Evolutionary conservation across 2,329 filamentous ascomycete genomes (phyloP).

Genomic region (Scedosporium dehoogii): DNA sequence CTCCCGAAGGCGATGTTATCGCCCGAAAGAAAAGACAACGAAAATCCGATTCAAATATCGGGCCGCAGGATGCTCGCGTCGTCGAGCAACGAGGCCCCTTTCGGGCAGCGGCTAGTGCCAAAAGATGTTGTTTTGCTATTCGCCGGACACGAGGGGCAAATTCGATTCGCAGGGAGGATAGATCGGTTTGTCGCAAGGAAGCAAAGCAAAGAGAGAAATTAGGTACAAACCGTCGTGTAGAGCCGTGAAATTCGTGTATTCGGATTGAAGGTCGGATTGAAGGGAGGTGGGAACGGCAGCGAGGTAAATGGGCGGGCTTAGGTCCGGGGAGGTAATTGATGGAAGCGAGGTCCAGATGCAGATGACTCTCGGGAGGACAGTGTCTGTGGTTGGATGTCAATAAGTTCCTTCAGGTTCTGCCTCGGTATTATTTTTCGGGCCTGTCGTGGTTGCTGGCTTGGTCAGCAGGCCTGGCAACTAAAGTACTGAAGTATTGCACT

Average conservation of each 20-base stretch:
- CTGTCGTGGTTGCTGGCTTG: background rate
- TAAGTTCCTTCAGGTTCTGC: background rate
- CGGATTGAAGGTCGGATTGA: background rate
- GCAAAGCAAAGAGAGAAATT: background rate
- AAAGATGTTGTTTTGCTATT: background rate
- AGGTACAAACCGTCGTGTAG: background rate
- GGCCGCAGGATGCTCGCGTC: background rate
- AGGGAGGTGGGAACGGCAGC: background rate
- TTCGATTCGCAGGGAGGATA: background rate
- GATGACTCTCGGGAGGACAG: background rate
- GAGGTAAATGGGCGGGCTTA: background rate
- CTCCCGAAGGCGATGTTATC: background rate
- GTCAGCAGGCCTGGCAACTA: background rate
- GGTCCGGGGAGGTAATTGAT: background rate
- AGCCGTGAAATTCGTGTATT: background rate
- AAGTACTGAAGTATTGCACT: background rate
- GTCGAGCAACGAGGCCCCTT: background rate
- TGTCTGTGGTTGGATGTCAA: background rate
- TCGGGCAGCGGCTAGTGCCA: background rate
- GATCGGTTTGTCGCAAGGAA: background rate
- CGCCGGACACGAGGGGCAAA: background rate
- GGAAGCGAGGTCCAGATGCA: conserved; percentile 2
- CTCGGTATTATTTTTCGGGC: conserved; percentile 7
- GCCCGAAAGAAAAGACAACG: background rate
- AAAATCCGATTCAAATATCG: background rate